These are phyloP conservation scores for Fusarium torreyae DNA, from an alignment of 2,329 filamentous ascomycete species.

Conservation along the genomic window DNA sequence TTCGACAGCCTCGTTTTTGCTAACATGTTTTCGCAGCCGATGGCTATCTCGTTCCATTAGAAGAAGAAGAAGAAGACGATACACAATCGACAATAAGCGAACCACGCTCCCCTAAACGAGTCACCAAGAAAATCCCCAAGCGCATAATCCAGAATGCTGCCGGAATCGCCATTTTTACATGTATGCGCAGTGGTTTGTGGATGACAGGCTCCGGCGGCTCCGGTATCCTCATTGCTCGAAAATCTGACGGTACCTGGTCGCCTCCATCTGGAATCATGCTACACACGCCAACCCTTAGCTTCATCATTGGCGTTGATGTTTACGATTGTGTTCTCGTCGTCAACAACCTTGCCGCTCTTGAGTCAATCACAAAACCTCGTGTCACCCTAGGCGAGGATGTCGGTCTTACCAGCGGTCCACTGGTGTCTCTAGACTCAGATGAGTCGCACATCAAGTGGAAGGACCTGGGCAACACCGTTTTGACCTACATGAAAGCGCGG, in stretches of 20 bases:
- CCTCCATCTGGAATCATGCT: conserved; percentile 92
- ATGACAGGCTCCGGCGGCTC: conserved; percentile 92
- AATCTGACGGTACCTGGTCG: conserved; percentile 90
- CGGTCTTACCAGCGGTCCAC: conserved; percentile 81
- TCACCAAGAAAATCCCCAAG: conserved; percentile 86
- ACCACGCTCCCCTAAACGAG: conserved; percentile 66
- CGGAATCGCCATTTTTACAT: conserved; percentile 93
- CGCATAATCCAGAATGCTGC: conserved; percentile 91
- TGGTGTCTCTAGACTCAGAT: conserved; percentile 69
- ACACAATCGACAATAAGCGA: conserved; percentile 51
- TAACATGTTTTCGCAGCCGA: conserved; percentile 60
- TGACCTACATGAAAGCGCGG: conserved; percentile 72
- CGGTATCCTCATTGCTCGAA: conserved; percentile 86
- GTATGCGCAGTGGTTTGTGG: conserved; percentile 94
- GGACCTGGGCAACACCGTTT: conserved; percentile 68
- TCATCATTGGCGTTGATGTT: conserved; percentile 92
- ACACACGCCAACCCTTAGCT: conserved; percentile 90
- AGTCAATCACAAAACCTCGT: conserved; percentile 84
- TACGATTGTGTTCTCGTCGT: conserved; percentile 97
- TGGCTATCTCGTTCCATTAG: conserved; percentile 67
- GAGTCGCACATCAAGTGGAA: conserved; percentile 68
- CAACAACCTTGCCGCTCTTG: conserved; percentile 86
- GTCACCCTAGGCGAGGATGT: conserved; percentile 88
- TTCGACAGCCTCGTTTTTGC: conserved; percentile 30
- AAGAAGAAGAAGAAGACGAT: conserved; percentile 55